Conservation (phyloP, 441 rosid genomes). For the Jatropha podagrica region DNA sequence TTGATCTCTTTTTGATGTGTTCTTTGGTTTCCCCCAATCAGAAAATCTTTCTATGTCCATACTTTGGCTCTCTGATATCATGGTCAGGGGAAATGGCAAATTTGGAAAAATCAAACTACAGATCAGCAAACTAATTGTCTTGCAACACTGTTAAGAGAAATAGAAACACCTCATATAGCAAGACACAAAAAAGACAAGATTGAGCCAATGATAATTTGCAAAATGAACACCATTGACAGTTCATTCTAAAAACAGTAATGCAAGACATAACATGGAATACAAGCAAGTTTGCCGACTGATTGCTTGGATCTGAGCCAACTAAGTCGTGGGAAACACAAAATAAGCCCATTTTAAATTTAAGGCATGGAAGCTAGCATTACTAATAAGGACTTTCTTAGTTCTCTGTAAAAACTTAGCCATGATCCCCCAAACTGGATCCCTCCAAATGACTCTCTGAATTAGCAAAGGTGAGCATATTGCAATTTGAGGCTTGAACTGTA, state of each 20-base stretch:
- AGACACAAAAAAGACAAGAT: background rate
- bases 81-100: slow-evolving; percentile 13
- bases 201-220: background rate
- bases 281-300: background rate
- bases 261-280: background rate
- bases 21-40: slow-evolving; percentile 53
- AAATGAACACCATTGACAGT: background rate
- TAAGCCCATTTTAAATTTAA: background rate
- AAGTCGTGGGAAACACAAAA: background rate
- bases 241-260: background rate
- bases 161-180: background rate
- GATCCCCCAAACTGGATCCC: background rate
- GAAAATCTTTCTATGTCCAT: slow-evolving; percentile 64
- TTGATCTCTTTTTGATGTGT: slow-evolving; percentile 37
- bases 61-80: slow-evolving; percentile 46
- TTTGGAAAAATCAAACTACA: background rate
- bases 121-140: background rate
- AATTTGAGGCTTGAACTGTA: background rate
- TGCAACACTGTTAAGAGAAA: background rate
- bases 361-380: background rate
- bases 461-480: background rate
- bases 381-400: background rate
- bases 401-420: background rate
- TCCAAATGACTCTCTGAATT: background rate
- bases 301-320: background rate